Evolutionary conservation across 306 rosid genomes (phyloP).

Genomic region (Amphicarpaea edgeworthii): DNA sequence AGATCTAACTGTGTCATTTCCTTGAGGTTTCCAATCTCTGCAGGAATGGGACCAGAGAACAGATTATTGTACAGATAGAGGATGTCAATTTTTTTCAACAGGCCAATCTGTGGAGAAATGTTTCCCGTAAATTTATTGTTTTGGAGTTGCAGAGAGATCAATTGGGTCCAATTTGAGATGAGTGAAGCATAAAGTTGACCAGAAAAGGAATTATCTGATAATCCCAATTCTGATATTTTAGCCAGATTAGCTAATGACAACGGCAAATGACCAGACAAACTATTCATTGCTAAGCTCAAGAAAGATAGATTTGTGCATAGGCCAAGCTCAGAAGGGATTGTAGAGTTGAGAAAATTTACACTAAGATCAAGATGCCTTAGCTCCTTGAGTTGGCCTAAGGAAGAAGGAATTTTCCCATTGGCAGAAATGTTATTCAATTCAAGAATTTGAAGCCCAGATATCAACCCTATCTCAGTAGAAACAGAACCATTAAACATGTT

Average conservation of each 20-base stretch:
- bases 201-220: slow-evolving; percentile 61
- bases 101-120: slow-evolving; percentile 68
- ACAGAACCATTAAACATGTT: slow-evolving; percentile 58
- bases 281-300: slow-evolving; percentile 56
- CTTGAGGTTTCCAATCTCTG: slow-evolving; percentile 54
- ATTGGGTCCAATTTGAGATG: slow-evolving; percentile 63
- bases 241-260: slow-evolving; percentile 40
- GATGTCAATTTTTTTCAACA: slow-evolving; percentile 42
- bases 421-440: slow-evolving; percentile 49
- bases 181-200: slow-evolving; percentile 61
- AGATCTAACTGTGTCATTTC: slow-evolving; percentile 52
- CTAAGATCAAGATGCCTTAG: slow-evolving; percentile 53
- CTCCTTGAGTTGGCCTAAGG: slow-evolving; percentile 57
- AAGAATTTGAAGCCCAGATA: slow-evolving; percentile 49
- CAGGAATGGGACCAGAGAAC: slow-evolving; percentile 57
- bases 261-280: slow-evolving; percentile 61
- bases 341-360: slow-evolving; percentile 51
- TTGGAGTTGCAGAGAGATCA: slow-evolving; percentile 66
- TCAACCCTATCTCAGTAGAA: slow-evolving; percentile 52
- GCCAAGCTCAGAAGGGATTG: slow-evolving; percentile 69
- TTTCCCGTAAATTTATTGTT: slow-evolving; percentile 55
- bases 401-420: slow-evolving; percentile 60
- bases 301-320: slow-evolving; percentile 59
- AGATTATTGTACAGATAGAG: slow-evolving; percentile 51
- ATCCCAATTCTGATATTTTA: slow-evolving; percentile 45